phyloP scores from a whole-genome alignment of 208 protist genomes.

The Porcisia hertigi region DNA sequence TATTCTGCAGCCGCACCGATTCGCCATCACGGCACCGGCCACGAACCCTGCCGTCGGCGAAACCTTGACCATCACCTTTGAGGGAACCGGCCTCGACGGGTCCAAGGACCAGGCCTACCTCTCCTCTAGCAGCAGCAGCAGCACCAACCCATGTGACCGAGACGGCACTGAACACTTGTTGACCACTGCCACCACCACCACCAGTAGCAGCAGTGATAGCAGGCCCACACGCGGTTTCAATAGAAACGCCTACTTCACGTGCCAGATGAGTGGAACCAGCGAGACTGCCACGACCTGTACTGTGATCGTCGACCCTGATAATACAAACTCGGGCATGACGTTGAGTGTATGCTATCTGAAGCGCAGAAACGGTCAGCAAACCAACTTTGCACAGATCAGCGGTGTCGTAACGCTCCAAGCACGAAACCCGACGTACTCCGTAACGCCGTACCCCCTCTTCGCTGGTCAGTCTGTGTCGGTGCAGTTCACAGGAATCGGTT shows the following conservation, averaged over 20 bases:
- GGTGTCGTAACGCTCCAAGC: slow-evolving; percentile 42
- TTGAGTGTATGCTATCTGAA: slow-evolving; percentile 83
- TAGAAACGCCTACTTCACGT: slow-evolving; percentile 31
- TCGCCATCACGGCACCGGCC: slow-evolving; percentile 40
- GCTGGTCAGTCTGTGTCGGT: slow-evolving; percentile 65
- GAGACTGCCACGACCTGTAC: slow-evolving; percentile 50
- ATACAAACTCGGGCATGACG: slow-evolving; percentile 44
- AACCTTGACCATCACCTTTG: slow-evolving; percentile 56
- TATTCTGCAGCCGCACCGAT: slow-evolving; percentile 77
- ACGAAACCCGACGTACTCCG: slow-evolving; percentile 76
- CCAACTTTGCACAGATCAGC: slow-evolving; percentile 65
- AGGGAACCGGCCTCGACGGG: slow-evolving; percentile 57
- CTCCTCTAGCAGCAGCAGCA: slow-evolving; percentile 22
- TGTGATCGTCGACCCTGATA: slow-evolving; percentile 57
- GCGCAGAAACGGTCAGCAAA: slow-evolving; percentile 18
- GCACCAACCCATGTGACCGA: slow-evolving; percentile 34
- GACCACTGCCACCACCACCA: neutral
- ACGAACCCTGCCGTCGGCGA: slow-evolving; percentile 52
- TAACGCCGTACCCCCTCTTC: slow-evolving; percentile 63
- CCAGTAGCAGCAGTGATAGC: neutral
- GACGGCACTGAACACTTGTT: neutral
- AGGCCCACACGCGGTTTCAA: neutral
- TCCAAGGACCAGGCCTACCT: slow-evolving; percentile 68
- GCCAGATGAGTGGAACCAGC: slow-evolving; percentile 36
- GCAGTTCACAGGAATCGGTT: slow-evolving; percentile 52